Evolutionary conservation across 305 asterid species (phyloP).

Genomic region (Rubia tinctorum): DNA sequence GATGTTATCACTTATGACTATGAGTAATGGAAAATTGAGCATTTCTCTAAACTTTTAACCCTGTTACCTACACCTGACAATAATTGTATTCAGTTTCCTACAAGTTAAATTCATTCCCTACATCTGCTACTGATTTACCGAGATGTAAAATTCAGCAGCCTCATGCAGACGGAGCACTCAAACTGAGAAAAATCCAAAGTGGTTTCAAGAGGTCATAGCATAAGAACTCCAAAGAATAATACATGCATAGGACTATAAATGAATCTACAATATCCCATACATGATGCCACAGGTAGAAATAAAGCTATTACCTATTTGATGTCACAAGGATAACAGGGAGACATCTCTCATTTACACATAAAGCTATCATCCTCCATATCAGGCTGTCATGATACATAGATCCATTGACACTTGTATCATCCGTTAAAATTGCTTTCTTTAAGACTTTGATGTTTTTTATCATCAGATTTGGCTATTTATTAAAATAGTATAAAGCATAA

Average conservation of each 20-base stretch:
- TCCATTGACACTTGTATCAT: constrained; percentile 65
- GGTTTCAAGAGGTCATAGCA: background rate
- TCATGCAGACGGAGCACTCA: background rate
- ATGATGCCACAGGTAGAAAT: constrained; percentile 10
- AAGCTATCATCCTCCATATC: constrained; percentile 82
- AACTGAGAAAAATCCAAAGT: background rate
- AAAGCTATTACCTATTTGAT: constrained; percentile 68
- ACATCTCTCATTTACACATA: constrained; percentile 88
- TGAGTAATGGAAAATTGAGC: background rate
- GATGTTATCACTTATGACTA: background rate
- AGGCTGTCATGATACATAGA: constrained; percentile 93
- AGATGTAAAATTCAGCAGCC: background rate
- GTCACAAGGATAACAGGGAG: constrained; percentile 80
- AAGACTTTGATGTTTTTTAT: constrained; percentile 87
- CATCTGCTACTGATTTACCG: background rate
- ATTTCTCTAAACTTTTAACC: background rate
- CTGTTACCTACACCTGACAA: background rate
- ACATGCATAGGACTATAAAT: background rate
- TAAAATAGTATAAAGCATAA: constrained; percentile 28
- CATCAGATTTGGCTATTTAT: constrained; percentile 89
- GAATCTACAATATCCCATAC: background rate
- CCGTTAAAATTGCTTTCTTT: constrained; percentile 60
- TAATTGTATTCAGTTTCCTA: background rate
- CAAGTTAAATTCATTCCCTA: background rate
- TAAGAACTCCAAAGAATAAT: background rate